Percentiles rank a stretch among this genome's conserved stretches.
Conservation (phyloP, 208 protist species). For the Leishmania turanica region DNA sequence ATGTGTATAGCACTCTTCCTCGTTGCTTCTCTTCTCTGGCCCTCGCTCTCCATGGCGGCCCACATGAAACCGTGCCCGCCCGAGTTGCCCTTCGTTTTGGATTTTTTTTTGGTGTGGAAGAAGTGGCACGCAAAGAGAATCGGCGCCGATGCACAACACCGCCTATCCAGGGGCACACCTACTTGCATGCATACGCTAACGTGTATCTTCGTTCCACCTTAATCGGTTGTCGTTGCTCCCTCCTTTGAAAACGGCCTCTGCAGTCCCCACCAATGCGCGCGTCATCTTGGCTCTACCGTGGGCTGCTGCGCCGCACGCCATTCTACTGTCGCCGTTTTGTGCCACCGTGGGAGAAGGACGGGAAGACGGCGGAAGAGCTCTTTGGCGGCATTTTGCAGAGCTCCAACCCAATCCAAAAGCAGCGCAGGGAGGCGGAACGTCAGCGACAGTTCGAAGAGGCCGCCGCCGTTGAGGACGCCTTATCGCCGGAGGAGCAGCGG, state of each 20-base stretch:
- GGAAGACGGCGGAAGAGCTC: conserved; percentile 82
- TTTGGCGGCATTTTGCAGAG: conserved; percentile 72
- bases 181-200: neutral
- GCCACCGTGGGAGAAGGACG: conserved; percentile 85
- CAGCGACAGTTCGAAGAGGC: conserved; percentile 36
- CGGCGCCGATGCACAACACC: neutral
- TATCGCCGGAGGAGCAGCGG: conserved; percentile 45
- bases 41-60: neutral
- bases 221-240: neutral
- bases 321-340: conserved; percentile 60
- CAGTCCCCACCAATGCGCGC: conserved; percentile 8
- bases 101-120: neutral
- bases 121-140: neutral
- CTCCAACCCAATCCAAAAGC: conserved; percentile 67
- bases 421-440: conserved; percentile 35
- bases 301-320: neutral
- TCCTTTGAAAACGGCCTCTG: neutral
- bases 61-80: neutral
- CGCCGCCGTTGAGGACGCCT: conserved; percentile 22
- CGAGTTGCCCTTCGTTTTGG: neutral
- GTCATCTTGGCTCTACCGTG: neutral
- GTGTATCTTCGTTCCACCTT: neutral
- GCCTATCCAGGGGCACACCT: neutral
- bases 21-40: neutral
- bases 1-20: neutral